These are phyloP conservation scores for Malus orientalis DNA, from an alignment of 306 rosid species.

Conservation along the genomic window DNA sequence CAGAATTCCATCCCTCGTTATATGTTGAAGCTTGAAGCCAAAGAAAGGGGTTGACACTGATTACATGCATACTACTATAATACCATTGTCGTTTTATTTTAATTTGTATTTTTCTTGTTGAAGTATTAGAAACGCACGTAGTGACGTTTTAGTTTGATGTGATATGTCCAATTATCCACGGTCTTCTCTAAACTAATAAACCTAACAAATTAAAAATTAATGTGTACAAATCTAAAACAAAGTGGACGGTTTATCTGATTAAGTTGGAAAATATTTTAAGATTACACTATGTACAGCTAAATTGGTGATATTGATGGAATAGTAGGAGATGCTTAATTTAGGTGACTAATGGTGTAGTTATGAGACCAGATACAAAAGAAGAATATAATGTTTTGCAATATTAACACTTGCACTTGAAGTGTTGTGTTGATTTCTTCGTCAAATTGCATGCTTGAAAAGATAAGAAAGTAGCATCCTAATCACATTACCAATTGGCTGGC, in stretches of 20 bases:
- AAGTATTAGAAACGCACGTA: not conserved
- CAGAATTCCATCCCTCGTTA: too few species aligned
- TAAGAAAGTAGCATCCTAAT: conserved; percentile 17
- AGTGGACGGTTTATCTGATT: not conserved
- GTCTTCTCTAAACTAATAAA: not conserved
- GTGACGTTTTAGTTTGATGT: conserved; percentile 2
- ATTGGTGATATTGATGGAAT: not conserved
- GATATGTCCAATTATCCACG: not conserved
- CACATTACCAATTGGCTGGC: conserved; percentile 4
- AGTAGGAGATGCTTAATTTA: not conserved
- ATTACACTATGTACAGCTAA: not conserved
- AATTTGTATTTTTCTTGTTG: not conserved
- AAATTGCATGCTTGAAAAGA: conserved; percentile 5
- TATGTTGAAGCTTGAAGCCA: not conserved
- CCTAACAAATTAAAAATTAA: not conserved
- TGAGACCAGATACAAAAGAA: not conserved
- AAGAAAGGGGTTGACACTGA: not conserved
- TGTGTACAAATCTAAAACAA: not conserved
- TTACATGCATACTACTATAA: not conserved
- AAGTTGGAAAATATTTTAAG: not conserved
- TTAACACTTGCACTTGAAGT: too few species aligned
- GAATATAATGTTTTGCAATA: not conserved
- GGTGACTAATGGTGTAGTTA: not conserved
- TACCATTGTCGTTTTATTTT: not conserved
- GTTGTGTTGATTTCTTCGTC: not conserved